Evolutionary conservation across 441 rosid species (phyloP), one percentile per base, ranked within the genome.

Genomic region (Isatis lusitanica): DNA sequence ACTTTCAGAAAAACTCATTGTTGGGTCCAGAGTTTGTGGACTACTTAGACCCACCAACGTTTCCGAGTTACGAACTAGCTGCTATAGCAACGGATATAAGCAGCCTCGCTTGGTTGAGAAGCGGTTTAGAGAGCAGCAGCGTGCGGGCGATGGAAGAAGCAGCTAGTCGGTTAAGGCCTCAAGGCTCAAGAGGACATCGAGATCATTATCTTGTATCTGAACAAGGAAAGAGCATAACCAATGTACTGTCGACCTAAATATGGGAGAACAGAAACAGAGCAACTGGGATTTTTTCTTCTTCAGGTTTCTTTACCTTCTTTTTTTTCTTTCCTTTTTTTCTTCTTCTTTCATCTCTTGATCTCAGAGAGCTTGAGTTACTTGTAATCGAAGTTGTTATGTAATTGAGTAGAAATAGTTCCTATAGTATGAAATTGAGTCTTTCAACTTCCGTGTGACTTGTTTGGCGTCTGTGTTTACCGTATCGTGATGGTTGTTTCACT

Each of bases 21-120:
- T 68, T 93, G 82, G 97, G 97, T 44, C 93, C 97, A 58, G 97
- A 91, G 55, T 93, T 93, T 75, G 83, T 90, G 59, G 96, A 93
- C 52, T 85, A 80, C 82, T 74, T 81, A 53, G 96, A 87, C 75
- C 78, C 89, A 31, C 85, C 87, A 31, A 62, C 87, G 53, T 83
- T 85, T 78, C 87, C 94, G n/a, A 86, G 84, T 71, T 88, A 79
- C 47, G 97, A 91, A 76, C 81, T 93, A 87, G 96, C 97, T 69
- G 82, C 94, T 17, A 84, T 91, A 75, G 89, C 93, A 42, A 82
- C 94, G n/a, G 93, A 90, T 46, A 90, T 90, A 71, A 89, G 97
- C 68, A 91, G 88, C 73, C 79, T 85, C 26, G 98, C 97, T 59
- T 93, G 94, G 97, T 79, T 91, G 60, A 87, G 87, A 77, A 91